Evolutionary conservation across 441 rosid species (phyloP).

Genomic region (Erysimum pusillum): DNA sequence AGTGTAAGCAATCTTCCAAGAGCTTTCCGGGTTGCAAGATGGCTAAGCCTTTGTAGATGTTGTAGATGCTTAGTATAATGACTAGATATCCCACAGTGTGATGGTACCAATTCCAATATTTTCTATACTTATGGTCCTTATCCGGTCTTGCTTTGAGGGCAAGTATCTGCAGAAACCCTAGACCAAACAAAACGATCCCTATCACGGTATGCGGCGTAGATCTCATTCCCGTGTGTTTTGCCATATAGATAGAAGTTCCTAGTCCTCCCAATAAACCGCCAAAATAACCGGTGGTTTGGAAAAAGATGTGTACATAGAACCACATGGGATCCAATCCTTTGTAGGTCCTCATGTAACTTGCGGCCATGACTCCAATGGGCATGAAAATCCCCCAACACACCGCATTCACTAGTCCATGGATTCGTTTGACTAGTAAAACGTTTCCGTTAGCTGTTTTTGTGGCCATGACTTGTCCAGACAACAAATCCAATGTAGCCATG

Average conservation of each 20-base stretch:
- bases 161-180: constrained; percentile 63
- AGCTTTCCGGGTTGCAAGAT: constrained; percentile 52
- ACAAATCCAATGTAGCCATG: constrained; percentile 25
- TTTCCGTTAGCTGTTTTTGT: neutral
- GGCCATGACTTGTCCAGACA: constrained; percentile 25
- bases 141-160: constrained; percentile 54
- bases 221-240: constrained; percentile 41
- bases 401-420: constrained; percentile 63
- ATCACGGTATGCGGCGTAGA: constrained; percentile 48
- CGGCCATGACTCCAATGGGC: constrained; percentile 60
- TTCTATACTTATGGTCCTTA: constrained; percentile 66
- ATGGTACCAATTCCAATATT: constrained; percentile 68
- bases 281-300: constrained; percentile 54
- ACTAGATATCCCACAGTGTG: constrained; percentile 55
- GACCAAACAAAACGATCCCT: constrained; percentile 54
- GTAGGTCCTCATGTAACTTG: constrained; percentile 62
- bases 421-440: constrained; percentile 33
- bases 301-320: constrained; percentile 57
- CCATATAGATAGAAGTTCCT: constrained; percentile 57
- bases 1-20: constrained; percentile 58
- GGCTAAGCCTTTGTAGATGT: constrained; percentile 61
- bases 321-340: constrained; percentile 55
- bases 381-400: constrained; percentile 72
- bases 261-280: constrained; percentile 62
- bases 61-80: constrained; percentile 50